Evolutionary conservation across 2,329 filamentous ascomycete species (phyloP), one percentile per base, ranked within the genome.

Genomic region (Pseudogymnoascus sp.): DNA sequence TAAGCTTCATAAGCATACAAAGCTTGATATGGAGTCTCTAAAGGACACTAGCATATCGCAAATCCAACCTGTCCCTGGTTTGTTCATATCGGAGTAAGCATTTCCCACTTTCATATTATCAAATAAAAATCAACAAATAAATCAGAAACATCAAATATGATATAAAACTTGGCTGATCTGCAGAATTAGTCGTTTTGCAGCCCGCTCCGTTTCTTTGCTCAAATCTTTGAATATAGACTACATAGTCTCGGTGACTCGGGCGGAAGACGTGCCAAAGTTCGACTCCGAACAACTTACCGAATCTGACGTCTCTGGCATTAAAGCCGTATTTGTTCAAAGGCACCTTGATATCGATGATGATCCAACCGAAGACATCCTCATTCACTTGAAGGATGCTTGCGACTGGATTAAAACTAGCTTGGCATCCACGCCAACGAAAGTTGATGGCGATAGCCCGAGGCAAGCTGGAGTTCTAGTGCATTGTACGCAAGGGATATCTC

Each of bases 401-500:
- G 67, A 68, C 29, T 70, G 66, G 69, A 69, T 70, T 21, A 63
- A 68, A 46, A 53, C 63, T 11, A 53, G 35, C 35, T 46, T 65
- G 10, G 11, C 62, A 19, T 29, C 17, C 7, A 6, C 13, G 29
- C 21, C 21, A 10, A 15, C 13, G 13, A 35, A 33, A 21, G 42
- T 11, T 31, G 15, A 63, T 33, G 21, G 26, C 2, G 13, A 19
- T 19, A 4, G 7, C 11, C 17, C 21, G 4, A n/a, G 5, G 21
- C 15, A 35, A 38, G 44, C 13, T 11, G 67, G 63, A 3, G 64
- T 70, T 9, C 46, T 70, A 15, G 65, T 70, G 17, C 69, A 70
- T 65, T 70, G 68, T 46, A 64, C 63, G 42, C 68, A 70, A 56
- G 69, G 68, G 4, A 67, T 70, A 29, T 70, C 68, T 21, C 67